Conservation (phyloP, 129 eudicot genomes). For the Helichrysum umbraculigerum region DNA sequence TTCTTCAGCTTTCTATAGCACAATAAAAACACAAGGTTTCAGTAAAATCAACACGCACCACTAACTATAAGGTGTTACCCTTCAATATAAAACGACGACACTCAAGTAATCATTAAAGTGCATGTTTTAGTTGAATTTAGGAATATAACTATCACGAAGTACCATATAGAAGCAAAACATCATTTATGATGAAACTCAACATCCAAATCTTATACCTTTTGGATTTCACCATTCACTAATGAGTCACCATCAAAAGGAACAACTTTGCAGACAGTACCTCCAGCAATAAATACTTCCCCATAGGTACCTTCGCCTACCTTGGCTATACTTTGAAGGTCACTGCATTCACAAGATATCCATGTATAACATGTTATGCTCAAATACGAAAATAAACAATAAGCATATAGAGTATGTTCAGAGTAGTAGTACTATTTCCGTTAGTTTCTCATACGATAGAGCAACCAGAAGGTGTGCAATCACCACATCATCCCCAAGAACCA, state of each 20-base stretch:
- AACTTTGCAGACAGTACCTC: constrained; percentile 76
- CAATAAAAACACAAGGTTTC: constrained; percentile 19
- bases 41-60: not conserved
- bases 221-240: constrained; percentile 84
- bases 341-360: constrained; percentile 31
- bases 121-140: not conserved
- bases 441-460: too few relatives aligned
- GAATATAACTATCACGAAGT: not conserved
- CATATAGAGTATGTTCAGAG: not conserved
- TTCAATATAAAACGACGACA: not conserved
- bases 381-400: not conserved
- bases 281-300: constrained; percentile 94
- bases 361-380: constrained; percentile 7
- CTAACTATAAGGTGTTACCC: not conserved
- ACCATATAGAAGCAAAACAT: not conserved
- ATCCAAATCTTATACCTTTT: constrained; percentile 58
- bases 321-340: constrained; percentile 55
- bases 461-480: too few relatives aligned
- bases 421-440: not conserved
- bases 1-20: constrained; percentile 77
- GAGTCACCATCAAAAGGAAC: constrained; percentile 94
- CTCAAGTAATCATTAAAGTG: constrained; percentile 1
- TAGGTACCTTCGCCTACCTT: constrained; percentile 99
- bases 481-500: too few relatives aligned
- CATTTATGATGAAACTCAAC: not conserved